Percentiles rank a stretch among this genome's conserved stretches.
Conservation (phyloP, 345 rosid species). For the Linum tenue region DNA sequence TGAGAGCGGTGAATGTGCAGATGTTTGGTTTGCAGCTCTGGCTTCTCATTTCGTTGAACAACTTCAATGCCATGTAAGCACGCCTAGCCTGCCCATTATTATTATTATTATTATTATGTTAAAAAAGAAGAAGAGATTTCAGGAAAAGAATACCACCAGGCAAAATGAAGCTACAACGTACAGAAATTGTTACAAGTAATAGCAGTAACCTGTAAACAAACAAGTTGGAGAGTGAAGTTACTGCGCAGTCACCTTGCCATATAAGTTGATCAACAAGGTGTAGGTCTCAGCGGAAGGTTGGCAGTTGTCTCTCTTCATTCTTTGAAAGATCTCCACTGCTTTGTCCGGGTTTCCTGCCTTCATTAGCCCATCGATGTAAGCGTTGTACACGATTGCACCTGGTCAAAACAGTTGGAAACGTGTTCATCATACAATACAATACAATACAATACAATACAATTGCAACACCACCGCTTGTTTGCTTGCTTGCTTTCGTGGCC, state of each 20-base stretch:
- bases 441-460: too few relatives aligned
- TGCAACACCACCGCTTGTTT: neutral
- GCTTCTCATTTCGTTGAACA: constrained; percentile 77
- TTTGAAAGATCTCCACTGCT: constrained; percentile 53
- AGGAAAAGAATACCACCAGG: neutral
- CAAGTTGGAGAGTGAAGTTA: neutral
- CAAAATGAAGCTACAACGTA: too few relatives aligned
- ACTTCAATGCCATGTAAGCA: constrained; percentile 68
- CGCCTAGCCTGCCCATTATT: constrained; percentile 48
- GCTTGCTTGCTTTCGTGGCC: neutral
- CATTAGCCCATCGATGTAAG: constrained; percentile 71
- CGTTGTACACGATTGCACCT: constrained; percentile 76
- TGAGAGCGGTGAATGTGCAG: constrained; percentile 73
- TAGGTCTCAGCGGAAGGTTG: constrained; percentile 69
- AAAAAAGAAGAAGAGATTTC: too few relatives aligned
- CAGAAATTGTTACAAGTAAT: neutral
- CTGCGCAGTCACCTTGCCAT: constrained; percentile 56
- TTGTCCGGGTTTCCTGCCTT: constrained; percentile 56
- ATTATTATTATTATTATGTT: too few relatives aligned
- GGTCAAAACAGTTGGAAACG: neutral
- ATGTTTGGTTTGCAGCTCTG: constrained; percentile 73
- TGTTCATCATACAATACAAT: neutral
- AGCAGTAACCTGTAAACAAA: neutral
- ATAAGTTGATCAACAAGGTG: constrained; percentile 74
- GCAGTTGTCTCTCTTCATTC: constrained; percentile 69